These are phyloP conservation scores for Tetracentron sinense DNA, from an alignment of 164 flowering plant species.

Conservation along the genomic window DNA sequence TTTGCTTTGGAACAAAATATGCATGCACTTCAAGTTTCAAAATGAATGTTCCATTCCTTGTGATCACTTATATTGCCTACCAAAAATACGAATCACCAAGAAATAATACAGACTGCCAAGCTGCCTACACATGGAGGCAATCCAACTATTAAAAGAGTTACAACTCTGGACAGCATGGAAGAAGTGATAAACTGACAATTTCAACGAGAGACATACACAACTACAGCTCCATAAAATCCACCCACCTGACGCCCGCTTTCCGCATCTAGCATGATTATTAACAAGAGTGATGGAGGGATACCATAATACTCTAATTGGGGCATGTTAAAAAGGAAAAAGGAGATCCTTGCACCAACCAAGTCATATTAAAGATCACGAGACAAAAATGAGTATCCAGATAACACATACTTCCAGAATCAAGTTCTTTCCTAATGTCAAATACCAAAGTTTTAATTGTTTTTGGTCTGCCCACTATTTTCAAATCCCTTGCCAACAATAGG, in stretches of 20 bases:
- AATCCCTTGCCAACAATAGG: background rate
- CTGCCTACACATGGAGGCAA: too few species aligned
- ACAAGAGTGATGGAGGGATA: background rate
- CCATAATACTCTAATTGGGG: background rate
- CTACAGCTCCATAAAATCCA: background rate
- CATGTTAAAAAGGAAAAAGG: background rate
- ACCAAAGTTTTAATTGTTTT: background rate
- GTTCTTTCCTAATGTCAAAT: background rate
- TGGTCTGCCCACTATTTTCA: background rate
- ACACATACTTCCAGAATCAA: background rate
- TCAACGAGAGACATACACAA: background rate
- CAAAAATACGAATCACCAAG: too few species aligned
- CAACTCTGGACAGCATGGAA: too few species aligned
- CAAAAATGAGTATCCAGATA: background rate
- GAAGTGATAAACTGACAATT: too few species aligned
- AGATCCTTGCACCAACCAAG: background rate
- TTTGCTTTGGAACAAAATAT: too few species aligned
- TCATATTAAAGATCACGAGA: background rate
- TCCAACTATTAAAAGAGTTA: too few species aligned
- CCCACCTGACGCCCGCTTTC: background rate
- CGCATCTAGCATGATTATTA: background rate
- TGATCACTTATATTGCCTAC: too few species aligned
- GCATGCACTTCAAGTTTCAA: too few species aligned
- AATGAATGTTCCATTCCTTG: too few species aligned
- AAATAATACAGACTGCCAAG: too few species aligned